These are phyloP conservation scores for Hypericum androsaemum DNA, from an alignment of 345 rosid species.

Conservation along the genomic window DNA sequence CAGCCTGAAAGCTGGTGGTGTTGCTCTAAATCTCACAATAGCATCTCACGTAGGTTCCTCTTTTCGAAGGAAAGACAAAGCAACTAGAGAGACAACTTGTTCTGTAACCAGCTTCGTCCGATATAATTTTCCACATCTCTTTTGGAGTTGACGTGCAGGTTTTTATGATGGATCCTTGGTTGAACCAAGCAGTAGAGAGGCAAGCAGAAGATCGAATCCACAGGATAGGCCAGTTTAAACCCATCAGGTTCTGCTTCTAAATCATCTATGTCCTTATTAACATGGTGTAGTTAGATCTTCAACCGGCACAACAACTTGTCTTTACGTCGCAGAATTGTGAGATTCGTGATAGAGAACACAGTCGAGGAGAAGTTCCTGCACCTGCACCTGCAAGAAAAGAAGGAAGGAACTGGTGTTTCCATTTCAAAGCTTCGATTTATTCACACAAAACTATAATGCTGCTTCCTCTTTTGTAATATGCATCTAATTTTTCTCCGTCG, in stretches of 20 bases:
- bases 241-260: conserved; percentile 55
- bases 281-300: too few species aligned
- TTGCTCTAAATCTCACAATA: conserved; percentile 90
- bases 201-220: conserved; percentile 99
- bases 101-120: neutral
- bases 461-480: neutral
- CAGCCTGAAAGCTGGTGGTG: conserved; percentile 96
- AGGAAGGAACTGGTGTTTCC: conserved; percentile 84
- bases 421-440: neutral
- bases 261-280: neutral
- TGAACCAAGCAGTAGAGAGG: conserved; percentile 97
- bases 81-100: neutral
- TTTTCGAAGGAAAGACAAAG: neutral
- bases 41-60: conserved; percentile 75
- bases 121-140: neutral
- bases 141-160: conserved; percentile 31
- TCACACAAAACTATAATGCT: neutral
- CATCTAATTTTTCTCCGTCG: neutral
- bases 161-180: conserved; percentile 99
- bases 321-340: conserved; percentile 44
- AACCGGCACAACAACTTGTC: too few species aligned
- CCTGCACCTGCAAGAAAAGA: conserved; percentile 86
- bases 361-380: conserved; percentile 86
- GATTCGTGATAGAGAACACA: conserved; percentile 86
- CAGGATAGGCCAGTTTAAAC: conserved; percentile 92